These are phyloP conservation scores for Phytopythium kandeliae DNA, from an alignment of 352 stramenopile species.

Conservation along the genomic window DNA sequence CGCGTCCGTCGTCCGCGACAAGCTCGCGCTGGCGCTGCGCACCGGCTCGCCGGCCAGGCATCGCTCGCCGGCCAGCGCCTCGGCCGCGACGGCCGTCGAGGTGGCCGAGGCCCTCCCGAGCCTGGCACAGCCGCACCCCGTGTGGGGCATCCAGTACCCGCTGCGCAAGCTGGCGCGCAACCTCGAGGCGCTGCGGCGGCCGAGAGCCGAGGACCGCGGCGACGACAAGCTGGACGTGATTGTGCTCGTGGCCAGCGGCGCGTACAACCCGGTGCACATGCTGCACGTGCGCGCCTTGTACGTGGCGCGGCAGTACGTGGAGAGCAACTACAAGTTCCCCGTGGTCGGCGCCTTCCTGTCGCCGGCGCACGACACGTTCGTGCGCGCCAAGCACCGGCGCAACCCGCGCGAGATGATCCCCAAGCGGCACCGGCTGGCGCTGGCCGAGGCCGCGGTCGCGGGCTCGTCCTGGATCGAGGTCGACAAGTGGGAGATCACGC, in stretches of 20 bases:
- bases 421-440: conserved; percentile 50
- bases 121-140: conserved; percentile 17
- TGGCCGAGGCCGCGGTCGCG: conserved; percentile 60
- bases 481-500: conserved; percentile 83
- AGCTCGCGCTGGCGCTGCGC: conserved; percentile 32
- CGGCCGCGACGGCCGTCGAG: background rate
- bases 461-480: conserved; percentile 77
- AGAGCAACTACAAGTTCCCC: conserved; percentile 74
- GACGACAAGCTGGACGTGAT: conserved; percentile 43
- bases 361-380: conserved; percentile 68
- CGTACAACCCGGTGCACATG: conserved; percentile 80
- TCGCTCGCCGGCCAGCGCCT: conserved; percentile 11
- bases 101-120: conserved; percentile 16
- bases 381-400: conserved; percentile 62
- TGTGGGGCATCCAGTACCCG: conserved; percentile 66
- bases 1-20: conserved; percentile 18
- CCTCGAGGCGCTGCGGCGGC: conserved; percentile 34
- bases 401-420: conserved; percentile 78
- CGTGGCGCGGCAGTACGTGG: conserved; percentile 67
- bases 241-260: conserved; percentile 64
- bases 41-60: conserved; percentile 59
- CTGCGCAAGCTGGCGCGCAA: conserved; percentile 66
- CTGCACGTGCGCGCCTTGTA: conserved; percentile 74
- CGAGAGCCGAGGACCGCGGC: background rate
- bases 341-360: conserved; percentile 77